Base-by-base conservation (phyloP, 352 stramenopile species). In the Phytophthora citrophthora region DNA sequence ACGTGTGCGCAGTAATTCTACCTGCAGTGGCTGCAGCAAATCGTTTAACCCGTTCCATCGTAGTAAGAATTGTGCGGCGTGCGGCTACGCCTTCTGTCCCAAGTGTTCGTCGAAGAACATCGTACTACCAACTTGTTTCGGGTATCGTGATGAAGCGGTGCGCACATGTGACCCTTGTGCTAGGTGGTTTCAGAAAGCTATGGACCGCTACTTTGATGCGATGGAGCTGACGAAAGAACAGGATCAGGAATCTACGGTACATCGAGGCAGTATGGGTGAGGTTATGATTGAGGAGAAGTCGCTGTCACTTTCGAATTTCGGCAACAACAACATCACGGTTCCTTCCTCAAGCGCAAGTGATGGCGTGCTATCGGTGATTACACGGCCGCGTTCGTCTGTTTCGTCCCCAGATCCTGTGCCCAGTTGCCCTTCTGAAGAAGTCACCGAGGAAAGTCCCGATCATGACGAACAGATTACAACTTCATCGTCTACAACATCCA, bases 21-120 rank as follows among this genome's bases (percentile, higher is more conserved):
- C 76, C 3, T 93, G 85, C 48, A 69, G 36, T 27, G 71, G 75
- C 31, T 93, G 85, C 61, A 64, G 56, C 24, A 86, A 86, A 38
- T 91, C 74, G 26, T 91, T 93, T 54, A 85, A 77, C 32, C 69
- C 85, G 4, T 93, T 93, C 56, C 75, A 91, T 49, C 85, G 84
- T 24, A 84, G 78, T 39, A 77, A 74, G 40, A 76, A 85, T 38
- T 93, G 85, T 68, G 56, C 64, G 15, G 62, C 71, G 9, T 93
- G 85, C 27, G 85, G 85, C 8, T 82, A 77, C 57, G 53, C 77
- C 10, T 91, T 78, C 52, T 93, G 85, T 49, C 71, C 73, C 23
- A 91, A 91, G 36, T 94, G 83, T 39, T 66, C 81, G 5, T 76
- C 82, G 10, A 73, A 78, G 26, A 76, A 77, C 16, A 65, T 90